phyloP scores from a whole-genome alignment of 352 stramenopile genomes.

The Phytophthora fragariaefolia region DNA sequence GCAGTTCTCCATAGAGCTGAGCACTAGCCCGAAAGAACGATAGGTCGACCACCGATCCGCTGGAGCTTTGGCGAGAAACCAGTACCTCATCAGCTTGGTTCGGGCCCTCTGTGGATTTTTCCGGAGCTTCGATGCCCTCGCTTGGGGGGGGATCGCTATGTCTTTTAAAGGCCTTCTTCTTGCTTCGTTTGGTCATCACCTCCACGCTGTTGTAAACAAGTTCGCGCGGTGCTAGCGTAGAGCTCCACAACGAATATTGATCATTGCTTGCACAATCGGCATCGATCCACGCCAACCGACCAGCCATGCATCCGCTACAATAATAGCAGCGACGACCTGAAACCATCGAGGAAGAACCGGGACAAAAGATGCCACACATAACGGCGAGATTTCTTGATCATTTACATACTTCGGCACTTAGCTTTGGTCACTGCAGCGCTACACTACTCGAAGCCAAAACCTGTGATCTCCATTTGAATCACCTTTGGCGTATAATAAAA shows the following conservation, averaged over 20 bases:
- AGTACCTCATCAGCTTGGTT: background rate
- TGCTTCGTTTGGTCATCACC: constrained; percentile 32
- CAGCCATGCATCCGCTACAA: constrained; percentile 13
- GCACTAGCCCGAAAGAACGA: constrained; percentile 31
- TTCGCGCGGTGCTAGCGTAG: constrained; percentile 11
- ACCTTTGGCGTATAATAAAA: constrained; percentile 44
- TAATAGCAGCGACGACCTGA: constrained; percentile 23
- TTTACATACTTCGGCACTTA: constrained; percentile 33
- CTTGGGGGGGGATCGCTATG: background rate
- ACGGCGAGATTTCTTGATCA: constrained; percentile 20
- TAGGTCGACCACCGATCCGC: constrained; percentile 16
- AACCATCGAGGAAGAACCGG: constrained; percentile 10
- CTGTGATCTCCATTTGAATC: constrained; percentile 88
- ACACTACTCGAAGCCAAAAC: constrained; percentile 76
- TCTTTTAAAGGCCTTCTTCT: constrained; percentile 27
- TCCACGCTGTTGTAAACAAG: constrained; percentile 4
- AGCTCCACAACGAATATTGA: constrained; percentile 8
- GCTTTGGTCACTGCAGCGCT: constrained; percentile 7
- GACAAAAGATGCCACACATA: background rate
- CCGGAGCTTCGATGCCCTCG: background rate
- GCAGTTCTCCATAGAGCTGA: constrained; percentile 54
- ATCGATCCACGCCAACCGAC: constrained; percentile 9
- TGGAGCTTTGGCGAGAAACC: constrained; percentile 3
- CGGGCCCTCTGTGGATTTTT: background rate
- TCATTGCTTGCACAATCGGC: background rate